Conservation (phyloP, 176 grass and related monocot genomes). For the Calamus simplicifolius region DNA sequence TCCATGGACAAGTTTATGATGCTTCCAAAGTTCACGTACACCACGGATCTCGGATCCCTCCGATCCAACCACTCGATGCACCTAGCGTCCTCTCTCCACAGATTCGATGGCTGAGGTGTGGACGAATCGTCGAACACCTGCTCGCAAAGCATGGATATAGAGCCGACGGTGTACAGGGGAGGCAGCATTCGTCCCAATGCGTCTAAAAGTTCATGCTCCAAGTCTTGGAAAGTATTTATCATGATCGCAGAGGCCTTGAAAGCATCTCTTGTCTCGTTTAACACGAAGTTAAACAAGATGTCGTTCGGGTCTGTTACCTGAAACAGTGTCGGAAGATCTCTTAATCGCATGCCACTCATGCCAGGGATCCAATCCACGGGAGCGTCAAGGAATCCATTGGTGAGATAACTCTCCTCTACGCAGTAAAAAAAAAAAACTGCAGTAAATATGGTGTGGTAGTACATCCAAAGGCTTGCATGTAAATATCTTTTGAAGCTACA, state of each 20-base stretch:
- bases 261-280: constrained; percentile 17
- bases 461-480: too few relatives aligned
- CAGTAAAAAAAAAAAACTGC: background rate
- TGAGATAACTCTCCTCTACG: constrained; percentile 19
- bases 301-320: constrained; percentile 18
- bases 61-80: too few relatives aligned
- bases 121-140: too few relatives aligned
- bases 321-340: constrained; percentile 34
- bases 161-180: background rate
- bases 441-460: too few relatives aligned
- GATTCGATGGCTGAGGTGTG: too few relatives aligned
- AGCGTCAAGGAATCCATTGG: constrained; percentile 27
- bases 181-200: constrained; percentile 2
- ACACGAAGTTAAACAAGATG: constrained; percentile 4
- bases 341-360: constrained; percentile 24
- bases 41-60: too few relatives aligned
- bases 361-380: constrained; percentile 35
- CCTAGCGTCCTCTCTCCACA: too few relatives aligned
- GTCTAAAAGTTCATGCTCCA: constrained; percentile 34
- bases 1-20: too few relatives aligned
- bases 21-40: too few relatives aligned
- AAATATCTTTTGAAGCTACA: too few relatives aligned
- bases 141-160: too few relatives aligned
- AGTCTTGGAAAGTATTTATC: constrained; percentile 38
- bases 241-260: constrained; percentile 19